These are phyloP conservation scores for Phialemonium atrogriseum DNA, from an alignment of 2,329 filamentous ascomycete genomes.

Conservation along the genomic window DNA sequence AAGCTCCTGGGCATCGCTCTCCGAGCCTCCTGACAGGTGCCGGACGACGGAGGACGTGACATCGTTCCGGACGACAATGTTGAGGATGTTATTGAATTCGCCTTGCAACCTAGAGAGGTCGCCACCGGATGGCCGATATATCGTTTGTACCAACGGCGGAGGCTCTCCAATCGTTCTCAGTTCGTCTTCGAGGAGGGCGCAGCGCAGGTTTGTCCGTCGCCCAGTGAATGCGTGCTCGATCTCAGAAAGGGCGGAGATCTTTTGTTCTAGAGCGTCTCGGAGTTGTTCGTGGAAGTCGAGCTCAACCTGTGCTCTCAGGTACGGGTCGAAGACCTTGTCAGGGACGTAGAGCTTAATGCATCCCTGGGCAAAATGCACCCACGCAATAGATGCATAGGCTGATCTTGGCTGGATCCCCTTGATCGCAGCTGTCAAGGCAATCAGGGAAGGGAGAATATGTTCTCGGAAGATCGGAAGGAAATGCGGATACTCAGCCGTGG, in stretches of 20 bases:
- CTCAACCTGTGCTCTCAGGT: conserved; percentile 57
- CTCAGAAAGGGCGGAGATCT: conserved; percentile 49
- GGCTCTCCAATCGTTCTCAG: conserved; percentile 56
- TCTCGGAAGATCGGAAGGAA: conserved; percentile 27
- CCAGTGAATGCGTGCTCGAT: conserved; percentile 65
- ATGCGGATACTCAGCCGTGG: conserved; percentile 19
- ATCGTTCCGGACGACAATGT: conserved; percentile 46
- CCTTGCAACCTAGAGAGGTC: conserved; percentile 67
- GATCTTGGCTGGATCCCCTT: conserved; percentile 16
- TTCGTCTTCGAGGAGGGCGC: conserved; percentile 53
- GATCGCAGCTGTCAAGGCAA: conserved; percentile 31
- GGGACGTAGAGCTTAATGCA: conserved; percentile 77
- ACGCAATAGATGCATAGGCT: conserved; percentile 48
- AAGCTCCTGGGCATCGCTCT: conserved; percentile 32
- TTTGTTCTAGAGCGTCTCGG: conserved; percentile 42
- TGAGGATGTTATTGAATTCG: conserved; percentile 72
- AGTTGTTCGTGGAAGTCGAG: conserved; percentile 49
- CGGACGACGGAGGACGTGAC: conserved; percentile 29
- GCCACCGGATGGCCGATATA: conserved; percentile 64
- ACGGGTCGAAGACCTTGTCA: conserved; percentile 78
- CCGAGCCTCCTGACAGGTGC: conserved; percentile 19
- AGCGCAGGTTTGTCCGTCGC: conserved; percentile 58
- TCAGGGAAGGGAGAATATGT: conserved; percentile 37
- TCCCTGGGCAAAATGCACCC: conserved; percentile 68
- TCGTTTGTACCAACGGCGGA: conserved; percentile 53